phyloP scores from a whole-genome alignment of 2,329 filamentous ascomycete species.

The Exophiala lecanii-corni region DNA sequence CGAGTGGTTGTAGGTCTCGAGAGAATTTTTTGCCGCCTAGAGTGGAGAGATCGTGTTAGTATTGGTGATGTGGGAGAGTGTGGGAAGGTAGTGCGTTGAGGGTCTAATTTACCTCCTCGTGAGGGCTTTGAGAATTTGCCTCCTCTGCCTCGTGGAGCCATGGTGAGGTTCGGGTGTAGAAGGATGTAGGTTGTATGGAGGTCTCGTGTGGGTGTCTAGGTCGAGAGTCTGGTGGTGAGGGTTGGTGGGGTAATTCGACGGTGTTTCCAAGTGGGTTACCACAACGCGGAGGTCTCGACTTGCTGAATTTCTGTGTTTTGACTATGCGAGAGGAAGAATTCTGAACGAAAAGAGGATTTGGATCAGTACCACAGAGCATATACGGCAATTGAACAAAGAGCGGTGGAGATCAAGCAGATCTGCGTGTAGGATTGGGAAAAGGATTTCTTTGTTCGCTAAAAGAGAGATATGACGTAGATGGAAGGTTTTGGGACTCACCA shows the following conservation, averaged over 20 bases:
- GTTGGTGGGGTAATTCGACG: no score
- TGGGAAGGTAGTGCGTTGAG: slow-evolving; percentile 3
- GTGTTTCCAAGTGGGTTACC: no score
- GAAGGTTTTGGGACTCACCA: not conserved
- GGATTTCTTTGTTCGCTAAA: slow-evolving; percentile 3
- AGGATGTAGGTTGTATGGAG: no score
- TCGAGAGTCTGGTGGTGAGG: no score
- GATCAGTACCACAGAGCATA: no score
- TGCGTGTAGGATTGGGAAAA: not conserved
- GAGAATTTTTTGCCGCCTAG: slow-evolving; percentile 93
- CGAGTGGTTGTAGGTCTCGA: slow-evolving; percentile 79
- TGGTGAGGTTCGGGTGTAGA: no score
- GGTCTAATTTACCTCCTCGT: slow-evolving; percentile 66
- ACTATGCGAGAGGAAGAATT: no score
- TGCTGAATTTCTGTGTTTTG: no score
- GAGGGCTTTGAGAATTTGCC: slow-evolving; percentile 94
- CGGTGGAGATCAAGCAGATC: slow-evolving; percentile 5
- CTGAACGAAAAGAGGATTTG: no score
- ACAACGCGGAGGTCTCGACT: no score
- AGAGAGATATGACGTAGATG: not conserved
- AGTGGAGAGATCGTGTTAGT: slow-evolving; percentile 19
- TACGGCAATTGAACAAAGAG: slow-evolving; percentile 8
- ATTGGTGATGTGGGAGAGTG: slow-evolving; percentile 2
- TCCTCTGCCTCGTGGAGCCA: slow-evolving; percentile 65
- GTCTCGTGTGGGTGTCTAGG: no score